Evolutionary conservation across 2,329 filamentous ascomycete genomes (phyloP), one percentile per base, ranked within the genome.

Genomic region (Aspergillus brasiliensis): DNA sequence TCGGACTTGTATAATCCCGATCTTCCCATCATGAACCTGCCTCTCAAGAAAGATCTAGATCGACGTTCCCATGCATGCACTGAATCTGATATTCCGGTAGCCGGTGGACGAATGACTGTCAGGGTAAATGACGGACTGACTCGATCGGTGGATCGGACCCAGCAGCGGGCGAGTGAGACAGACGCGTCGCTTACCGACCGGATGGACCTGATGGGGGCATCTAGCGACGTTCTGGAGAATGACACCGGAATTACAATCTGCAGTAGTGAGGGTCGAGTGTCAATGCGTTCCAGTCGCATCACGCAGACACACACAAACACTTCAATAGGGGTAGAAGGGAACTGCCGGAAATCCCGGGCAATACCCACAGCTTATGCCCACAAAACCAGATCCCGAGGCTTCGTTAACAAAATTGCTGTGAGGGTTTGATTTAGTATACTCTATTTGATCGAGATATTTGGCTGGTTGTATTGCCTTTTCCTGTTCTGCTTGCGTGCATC

Each of bases 91-190:
- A 44, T 42, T 55, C 38, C 46, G 46, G 46, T 25, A 28, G 46
- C 37, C 51, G 37, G 28, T 25, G 51, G 31, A 40, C 17, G 27
- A 49, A 28, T 40, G 47, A 27, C 28, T 21, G 38, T 55, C 52
- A 55, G 52, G 52, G 37, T 19, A 25, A 42, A 25, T 38, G 37
- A 15, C 38, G 40, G 52, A 55, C 38, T 55, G 52, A 55, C 52
- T 55, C 52, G 40, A 55, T 34, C 52, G 52, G 52, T 55, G 52
- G 52, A 55, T 25, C 52, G 38, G 52, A 55, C 52, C 40, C 52
- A 55, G 52, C 38, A 8, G 52, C 38, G 38, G 40, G 40, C 52
- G 38, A 54, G 37, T 38, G 38, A 52, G n/a, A 55, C 52, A 31
- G 19, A 55, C 40, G 21, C 42, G 52, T 44, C 52, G 52, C 52